Evolutionary conservation across 2,329 filamentous ascomycete species (phyloP).

Genomic region (Beauveria scarabaeidicola): DNA sequence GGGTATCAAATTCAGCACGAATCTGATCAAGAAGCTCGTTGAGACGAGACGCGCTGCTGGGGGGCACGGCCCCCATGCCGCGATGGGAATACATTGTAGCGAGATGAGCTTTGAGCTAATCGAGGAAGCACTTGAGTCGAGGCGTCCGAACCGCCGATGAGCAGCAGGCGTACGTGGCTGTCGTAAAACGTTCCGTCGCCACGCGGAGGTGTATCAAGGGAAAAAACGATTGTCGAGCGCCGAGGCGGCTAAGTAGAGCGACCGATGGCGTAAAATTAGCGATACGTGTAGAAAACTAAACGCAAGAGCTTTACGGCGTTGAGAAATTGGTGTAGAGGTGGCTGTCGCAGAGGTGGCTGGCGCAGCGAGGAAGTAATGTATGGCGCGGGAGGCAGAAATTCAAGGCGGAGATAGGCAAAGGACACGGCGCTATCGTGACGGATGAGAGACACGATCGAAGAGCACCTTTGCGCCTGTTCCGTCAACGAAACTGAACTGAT

Average conservation of each 20-base stretch:
- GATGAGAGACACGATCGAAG: not conserved
- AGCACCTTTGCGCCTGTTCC: slow-evolving; percentile 1
- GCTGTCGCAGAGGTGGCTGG: not conserved
- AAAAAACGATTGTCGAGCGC: not conserved
- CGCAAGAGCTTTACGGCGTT: not conserved
- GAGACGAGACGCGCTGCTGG: slow-evolving; percentile 54
- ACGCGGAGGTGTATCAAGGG: slow-evolving; percentile 1
- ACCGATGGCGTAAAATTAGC: not conserved
- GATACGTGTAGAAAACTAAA: not conserved
- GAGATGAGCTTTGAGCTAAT: not conserved
- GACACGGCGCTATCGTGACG: slow-evolving; percentile 1
- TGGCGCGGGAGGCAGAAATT: not conserved
- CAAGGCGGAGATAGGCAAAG: not conserved
- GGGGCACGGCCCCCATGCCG: slow-evolving; percentile 65
- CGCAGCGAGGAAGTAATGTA: not conserved
- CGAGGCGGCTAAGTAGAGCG: not conserved
- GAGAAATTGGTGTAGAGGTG: not conserved
- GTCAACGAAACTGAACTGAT: not conserved
- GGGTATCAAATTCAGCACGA: slow-evolving; percentile 81
- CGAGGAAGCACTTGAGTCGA: not conserved
- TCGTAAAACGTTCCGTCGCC: not conserved
- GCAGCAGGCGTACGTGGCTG: not conserved
- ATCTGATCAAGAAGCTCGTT: slow-evolving; percentile 89
- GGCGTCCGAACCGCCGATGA: not conserved
- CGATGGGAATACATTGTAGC: slow-evolving; percentile 89